phyloP scores from a whole-genome alignment of 192 early-diverging fungal species.

The Entophlyctis luteolus region DNA sequence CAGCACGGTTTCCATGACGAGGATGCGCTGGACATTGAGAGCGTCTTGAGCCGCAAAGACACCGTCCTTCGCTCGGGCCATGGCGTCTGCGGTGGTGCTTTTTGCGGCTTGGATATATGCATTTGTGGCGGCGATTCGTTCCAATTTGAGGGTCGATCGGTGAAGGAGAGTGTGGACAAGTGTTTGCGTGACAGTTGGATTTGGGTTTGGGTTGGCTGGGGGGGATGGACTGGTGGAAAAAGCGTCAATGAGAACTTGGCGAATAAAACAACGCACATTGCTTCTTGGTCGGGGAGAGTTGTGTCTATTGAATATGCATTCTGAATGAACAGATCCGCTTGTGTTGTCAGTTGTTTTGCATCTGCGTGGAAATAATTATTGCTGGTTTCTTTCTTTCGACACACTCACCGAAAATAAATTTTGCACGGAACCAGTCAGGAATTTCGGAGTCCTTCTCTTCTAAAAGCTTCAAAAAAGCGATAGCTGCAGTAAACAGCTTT shows the following conservation, averaged over 20 bases:
- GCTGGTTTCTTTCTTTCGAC: not conserved
- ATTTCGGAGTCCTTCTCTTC: conserved; percentile 23
- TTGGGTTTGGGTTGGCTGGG: not conserved
- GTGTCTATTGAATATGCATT: conserved; percentile 26
- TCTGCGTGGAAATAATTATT: not conserved
- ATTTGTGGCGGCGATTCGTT: conserved; percentile 7
- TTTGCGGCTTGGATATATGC: conserved; percentile 23
- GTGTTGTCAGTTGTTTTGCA: conserved; percentile 24
- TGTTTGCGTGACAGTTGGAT: not conserved
- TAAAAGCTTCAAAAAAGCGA: conserved; percentile 13
- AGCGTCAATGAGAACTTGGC: not conserved
- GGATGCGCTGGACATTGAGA: conserved; percentile 6
- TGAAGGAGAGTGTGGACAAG: conserved; percentile 15
- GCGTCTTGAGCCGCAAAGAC: conserved; percentile 14
- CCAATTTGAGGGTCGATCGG: not conserved
- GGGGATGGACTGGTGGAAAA: conserved; percentile 11
- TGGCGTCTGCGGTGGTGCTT: conserved; percentile 1
- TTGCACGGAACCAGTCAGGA: conserved; percentile 22
- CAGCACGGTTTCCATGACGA: conserved; percentile 16
- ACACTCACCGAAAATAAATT: conserved; percentile 18
- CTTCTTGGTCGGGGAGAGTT: conserved; percentile 16
- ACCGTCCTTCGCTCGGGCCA: not conserved
- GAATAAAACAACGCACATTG: conserved; percentile 7
- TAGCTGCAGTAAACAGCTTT: conserved; percentile 24
- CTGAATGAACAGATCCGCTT: conserved; percentile 22